These are phyloP conservation scores for Euphorbia peplus DNA, from an alignment of 345 rosid genomes.

Conservation along the genomic window DNA sequence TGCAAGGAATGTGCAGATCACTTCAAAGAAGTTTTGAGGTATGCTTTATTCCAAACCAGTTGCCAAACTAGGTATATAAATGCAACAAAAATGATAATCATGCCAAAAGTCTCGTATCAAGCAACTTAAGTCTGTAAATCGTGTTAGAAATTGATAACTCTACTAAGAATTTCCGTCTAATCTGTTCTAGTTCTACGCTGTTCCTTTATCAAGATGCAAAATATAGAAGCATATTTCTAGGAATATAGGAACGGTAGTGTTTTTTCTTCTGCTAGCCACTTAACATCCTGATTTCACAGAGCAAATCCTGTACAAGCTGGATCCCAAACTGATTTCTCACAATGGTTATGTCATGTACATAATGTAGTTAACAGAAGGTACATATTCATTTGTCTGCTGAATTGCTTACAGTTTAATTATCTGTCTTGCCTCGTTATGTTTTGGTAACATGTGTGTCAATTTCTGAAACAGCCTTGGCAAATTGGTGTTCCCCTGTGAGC, in stretches of 20 bases:
- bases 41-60: background rate
- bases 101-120: no score
- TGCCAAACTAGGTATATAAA: background rate
- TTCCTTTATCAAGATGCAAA: background rate
- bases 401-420: background rate
- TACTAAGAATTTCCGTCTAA: background rate
- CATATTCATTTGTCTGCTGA: background rate
- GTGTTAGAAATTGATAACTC: no score
- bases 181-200: slow-evolving; percentile 4
- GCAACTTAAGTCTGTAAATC: no score
- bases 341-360: slow-evolving; percentile 87
- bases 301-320: slow-evolving; percentile 75
- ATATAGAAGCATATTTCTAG: background rate
- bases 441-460: slow-evolving; percentile 12
- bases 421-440: background rate
- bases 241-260: background rate
- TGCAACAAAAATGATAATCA: no score
- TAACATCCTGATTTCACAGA: slow-evolving; percentile 36
- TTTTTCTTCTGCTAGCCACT: slow-evolving; percentile 3
- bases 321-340: slow-evolving; percentile 84
- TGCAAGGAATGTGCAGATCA: slow-evolving; percentile 97
- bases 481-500: slow-evolving; percentile 64
- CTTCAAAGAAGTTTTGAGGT: slow-evolving; percentile 89
- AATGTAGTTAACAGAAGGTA: slow-evolving; percentile 94
- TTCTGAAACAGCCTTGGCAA: slow-evolving; percentile 61